Evolutionary conservation across 169 alveolate species (phyloP).

Genomic region (Plasmodium sp.): DNA sequence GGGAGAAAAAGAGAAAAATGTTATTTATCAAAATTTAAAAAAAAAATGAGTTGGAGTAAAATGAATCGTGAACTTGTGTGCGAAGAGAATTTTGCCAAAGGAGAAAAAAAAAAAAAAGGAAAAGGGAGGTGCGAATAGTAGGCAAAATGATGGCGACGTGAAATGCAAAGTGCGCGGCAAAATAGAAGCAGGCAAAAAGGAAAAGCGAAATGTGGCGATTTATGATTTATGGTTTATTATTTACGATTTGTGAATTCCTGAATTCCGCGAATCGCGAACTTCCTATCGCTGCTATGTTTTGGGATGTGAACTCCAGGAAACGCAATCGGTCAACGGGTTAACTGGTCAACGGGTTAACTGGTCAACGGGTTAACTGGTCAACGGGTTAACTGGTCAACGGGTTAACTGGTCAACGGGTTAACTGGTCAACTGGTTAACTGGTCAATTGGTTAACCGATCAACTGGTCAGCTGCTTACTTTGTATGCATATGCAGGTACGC

Average conservation of each 20-base stretch:
- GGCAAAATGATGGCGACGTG: background rate
- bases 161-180: background rate
- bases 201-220: background rate
- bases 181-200: background rate
- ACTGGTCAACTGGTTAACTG: too few relatives aligned
- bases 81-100: conserved; percentile 4
- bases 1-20: conserved; percentile 26
- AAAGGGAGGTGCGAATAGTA: background rate
- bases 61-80: conserved; percentile 17
- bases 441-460: background rate
- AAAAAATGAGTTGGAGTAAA: conserved; percentile 19
- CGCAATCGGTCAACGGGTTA: background rate
- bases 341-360: background rate
- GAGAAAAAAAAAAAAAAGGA: background rate
- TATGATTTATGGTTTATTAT: background rate
- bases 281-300: background rate
- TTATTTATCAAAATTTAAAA: conserved; percentile 3
- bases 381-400: too few relatives aligned
- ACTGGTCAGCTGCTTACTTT: background rate
- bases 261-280: background rate
- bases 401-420: too few relatives aligned
- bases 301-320: background rate
- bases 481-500: background rate
- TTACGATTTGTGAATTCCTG: background rate
- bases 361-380: background rate